phyloP scores from a whole-genome alignment of 202 grass and related monocot species.

The Saccharum hybrid region DNA sequence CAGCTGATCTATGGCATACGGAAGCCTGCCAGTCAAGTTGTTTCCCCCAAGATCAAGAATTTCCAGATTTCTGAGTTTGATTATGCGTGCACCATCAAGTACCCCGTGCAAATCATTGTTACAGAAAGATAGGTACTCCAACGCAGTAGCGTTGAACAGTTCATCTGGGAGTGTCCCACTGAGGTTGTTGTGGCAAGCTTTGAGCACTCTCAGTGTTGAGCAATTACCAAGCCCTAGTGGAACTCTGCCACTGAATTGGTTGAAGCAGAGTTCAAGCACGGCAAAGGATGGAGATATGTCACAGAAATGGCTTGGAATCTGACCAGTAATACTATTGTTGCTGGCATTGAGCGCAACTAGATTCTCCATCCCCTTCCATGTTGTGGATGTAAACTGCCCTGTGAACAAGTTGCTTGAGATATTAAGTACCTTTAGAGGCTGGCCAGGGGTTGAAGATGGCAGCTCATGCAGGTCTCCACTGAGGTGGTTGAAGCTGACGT shows the following conservation, averaged over 20 bases:
- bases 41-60: conserved; percentile 9
- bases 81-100: conserved; percentile 11
- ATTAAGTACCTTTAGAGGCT: too few relatives aligned
- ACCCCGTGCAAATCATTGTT: conserved; percentile 42
- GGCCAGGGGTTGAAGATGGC: too few relatives aligned
- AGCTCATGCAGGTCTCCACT: too few relatives aligned
- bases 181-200: conserved; percentile 39
- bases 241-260: conserved; percentile 48
- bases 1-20: conserved; percentile 28
- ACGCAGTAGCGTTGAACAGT: conserved; percentile 35
- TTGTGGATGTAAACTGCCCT: too few relatives aligned
- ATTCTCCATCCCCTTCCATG: not conserved
- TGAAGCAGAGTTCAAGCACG: conserved; percentile 37
- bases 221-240: conserved; percentile 49
- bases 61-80: not conserved
- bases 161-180: conserved; percentile 52
- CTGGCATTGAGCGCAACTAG: conserved; percentile 43
- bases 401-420: too few relatives aligned
- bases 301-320: conserved; percentile 22
- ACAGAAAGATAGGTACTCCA: conserved; percentile 22
- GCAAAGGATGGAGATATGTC: conserved; percentile 30
- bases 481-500: too few relatives aligned
- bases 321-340: conserved; percentile 52
- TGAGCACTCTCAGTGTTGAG: conserved; percentile 42
- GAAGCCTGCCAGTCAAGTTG: not conserved